phyloP scores from a whole-genome alignment of 805 yeast species.

The Starmerella apicola region DNA sequence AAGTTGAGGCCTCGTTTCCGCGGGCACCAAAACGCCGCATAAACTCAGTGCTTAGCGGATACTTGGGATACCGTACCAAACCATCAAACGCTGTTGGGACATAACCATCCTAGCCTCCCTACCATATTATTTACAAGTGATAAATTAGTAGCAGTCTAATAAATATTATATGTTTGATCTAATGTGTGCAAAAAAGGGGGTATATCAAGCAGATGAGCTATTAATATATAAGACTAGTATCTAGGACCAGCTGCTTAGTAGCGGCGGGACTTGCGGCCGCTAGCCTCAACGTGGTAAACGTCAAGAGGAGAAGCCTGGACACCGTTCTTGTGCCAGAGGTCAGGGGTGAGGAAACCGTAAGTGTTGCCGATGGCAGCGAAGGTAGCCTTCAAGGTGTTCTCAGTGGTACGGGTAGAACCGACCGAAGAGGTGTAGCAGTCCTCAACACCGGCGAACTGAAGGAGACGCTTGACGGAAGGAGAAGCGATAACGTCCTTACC shows the following conservation, averaged over 20 bases:
- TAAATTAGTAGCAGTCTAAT: neutral
- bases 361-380: slow-evolving; percentile 99
- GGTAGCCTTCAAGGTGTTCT: slow-evolving; percentile 99
- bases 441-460: slow-evolving; percentile 99
- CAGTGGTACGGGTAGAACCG: slow-evolving; percentile 99
- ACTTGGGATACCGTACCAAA: neutral
- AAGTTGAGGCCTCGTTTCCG: neutral
- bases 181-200: neutral
- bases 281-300: slow-evolving; percentile 43
- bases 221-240: neutral
- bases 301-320: slow-evolving; percentile 90
- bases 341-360: slow-evolving; percentile 99
- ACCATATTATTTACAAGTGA: too few species aligned
- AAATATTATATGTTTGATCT: neutral
- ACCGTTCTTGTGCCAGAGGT: slow-evolving; percentile 86
- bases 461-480: slow-evolving; percentile 97
- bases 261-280: slow-evolving; percentile 18
- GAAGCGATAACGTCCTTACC: slow-evolving; percentile 99
- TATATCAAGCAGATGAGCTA: neutral
- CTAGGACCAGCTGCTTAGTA: slow-evolving; percentile 21
- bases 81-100: too few species aligned
- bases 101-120: too few species aligned
- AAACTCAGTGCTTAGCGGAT: neutral
- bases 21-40: neutral
- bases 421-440: slow-evolving; percentile 98